Base-by-base conservation (phyloP, 768 basidiomycete genomes). In the Tulasnella sp. region DNA sequence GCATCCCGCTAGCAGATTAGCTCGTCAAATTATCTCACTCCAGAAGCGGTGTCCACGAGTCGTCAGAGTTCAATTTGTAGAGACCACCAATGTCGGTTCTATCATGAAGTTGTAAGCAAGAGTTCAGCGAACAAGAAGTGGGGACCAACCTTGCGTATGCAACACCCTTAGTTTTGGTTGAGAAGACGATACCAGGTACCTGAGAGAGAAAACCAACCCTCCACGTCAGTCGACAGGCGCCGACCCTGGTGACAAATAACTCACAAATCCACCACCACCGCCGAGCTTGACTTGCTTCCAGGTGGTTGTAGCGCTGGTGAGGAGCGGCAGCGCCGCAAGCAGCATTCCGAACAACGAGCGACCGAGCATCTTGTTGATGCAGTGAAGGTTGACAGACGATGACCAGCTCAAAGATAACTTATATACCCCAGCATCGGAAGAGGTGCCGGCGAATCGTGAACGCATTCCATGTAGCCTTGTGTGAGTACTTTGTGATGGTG, bases 31-130 rank as follows among this genome's bases (percentile, higher is more conserved):
- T 42, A 16, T 11, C 72, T 35, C 16, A 73, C 37, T 73, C 73
- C 16, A 73, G 73, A 29, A 73, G 62, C n/a, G 73, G 73, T 19
- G 73, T 73, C 73, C 73, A 73, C 2, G 71, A 44, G 40, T 73
- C 73, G 63, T 69, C 44, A 3, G 42, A 39, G 69, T 73, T 71
- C 42, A 73, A 40, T 26, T 64, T 69, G 40, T 73, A 73, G 12
- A 71, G 68, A 9, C 73, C 73, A 2, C 73, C 67, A 62, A 67
- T 67, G 40, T 73, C 72, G 37, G 72, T 59, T 16, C 67, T 71
- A 14, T 16, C 26, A 59, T 59, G 26, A 32, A 26, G 26, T 22
- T 29, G 52, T 59, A 59, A 59, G 52, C 26, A 29, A 8, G n/a
- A 2, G 26, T 9, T 59, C 16, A 29, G 3, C 9, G 6, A 8